Base-by-base conservation (phyloP, 805 yeast genomes). In the Cephaloascus fragrans region DNA sequence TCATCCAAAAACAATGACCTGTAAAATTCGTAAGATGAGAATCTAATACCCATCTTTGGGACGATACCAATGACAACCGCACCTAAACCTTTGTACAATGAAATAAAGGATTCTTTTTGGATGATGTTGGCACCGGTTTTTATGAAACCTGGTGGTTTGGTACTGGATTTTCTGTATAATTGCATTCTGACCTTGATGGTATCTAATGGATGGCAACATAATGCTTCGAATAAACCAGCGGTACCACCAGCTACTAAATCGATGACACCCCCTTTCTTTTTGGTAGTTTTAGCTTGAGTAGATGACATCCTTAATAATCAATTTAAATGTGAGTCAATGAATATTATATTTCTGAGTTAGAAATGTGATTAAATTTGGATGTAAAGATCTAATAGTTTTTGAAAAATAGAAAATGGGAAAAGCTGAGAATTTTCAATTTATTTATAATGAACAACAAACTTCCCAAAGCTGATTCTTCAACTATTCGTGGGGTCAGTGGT, bases 121-220 rank as follows among this genome's bases (percentile, higher is more conserved):
- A 79, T 85, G 47, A 90, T 89, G 43, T 72, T 69, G 39, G 73
- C 64, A 50, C 96, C 97, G 3, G 97, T 90, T 38, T 67, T 71
- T 43, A 87, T 53, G 53, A 90, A 87, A 1, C 97, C 97, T 3
- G 95, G 93, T 17, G 88, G 80, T 56, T 82, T 84, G 36, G 73
- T 70, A n/a, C 82, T 77, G 3, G 73, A 61, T 55, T 80, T 81
- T 54, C 77, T 76, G 57, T 83, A 81, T 51, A 90, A 73, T 62
- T 90, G 97, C 97, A 90, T 90, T 56, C 97, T 78, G 45, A 90
- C 98, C 63, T 90, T 90, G 58, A 90, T 85, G 32, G 98, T 90
- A 59, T 90, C 98, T 51, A 90, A 73, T n/a, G 97, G 97, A 61
- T 90, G 98, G 60, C 98, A 90, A 59, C 90, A 80, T 46, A 93